These are phyloP conservation scores for Epichloe sylvatica DNA, from an alignment of 2,329 filamentous ascomycete genomes.

Conservation along the genomic window DNA sequence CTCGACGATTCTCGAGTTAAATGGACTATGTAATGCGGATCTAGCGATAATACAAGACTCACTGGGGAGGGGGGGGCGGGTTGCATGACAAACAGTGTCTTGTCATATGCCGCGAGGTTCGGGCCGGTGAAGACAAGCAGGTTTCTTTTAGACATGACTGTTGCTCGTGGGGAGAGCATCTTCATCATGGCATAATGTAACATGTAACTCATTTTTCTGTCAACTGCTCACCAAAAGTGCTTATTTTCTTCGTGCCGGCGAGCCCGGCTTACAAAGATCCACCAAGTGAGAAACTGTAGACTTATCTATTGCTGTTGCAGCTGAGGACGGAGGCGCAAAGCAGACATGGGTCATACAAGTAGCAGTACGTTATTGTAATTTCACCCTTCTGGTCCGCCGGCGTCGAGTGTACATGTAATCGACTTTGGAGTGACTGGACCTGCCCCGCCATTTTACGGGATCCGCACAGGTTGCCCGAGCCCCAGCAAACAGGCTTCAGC, in stretches of 20 bases:
- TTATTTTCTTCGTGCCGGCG: background rate
- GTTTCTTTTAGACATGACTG: background rate
- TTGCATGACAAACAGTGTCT: background rate
- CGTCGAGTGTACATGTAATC: no score
- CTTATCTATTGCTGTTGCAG: no score
- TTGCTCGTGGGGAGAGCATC: constrained; percentile 1
- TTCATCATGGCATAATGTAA: constrained; percentile 1
- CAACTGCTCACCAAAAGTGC: background rate
- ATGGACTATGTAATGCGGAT: constrained; percentile 3
- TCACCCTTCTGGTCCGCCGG: no score
- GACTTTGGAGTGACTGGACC: no score
- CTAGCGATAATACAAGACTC: background rate
- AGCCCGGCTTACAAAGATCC: background rate
- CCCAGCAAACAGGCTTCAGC: no score
- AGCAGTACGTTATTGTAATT: no score
- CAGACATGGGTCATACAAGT: no score
- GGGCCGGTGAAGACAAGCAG: background rate
- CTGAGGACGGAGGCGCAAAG: no score
- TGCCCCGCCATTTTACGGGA: no score
- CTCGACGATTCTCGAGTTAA: constrained; percentile 67
- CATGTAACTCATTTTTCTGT: background rate
- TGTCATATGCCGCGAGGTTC: background rate
- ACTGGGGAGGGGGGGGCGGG: background rate
- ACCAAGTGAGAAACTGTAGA: background rate
- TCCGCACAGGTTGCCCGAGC: no score